Evolutionary conservation across 495 filamentous ascomycete species (phyloP).

Genomic region (Neurospora sp.): DNA sequence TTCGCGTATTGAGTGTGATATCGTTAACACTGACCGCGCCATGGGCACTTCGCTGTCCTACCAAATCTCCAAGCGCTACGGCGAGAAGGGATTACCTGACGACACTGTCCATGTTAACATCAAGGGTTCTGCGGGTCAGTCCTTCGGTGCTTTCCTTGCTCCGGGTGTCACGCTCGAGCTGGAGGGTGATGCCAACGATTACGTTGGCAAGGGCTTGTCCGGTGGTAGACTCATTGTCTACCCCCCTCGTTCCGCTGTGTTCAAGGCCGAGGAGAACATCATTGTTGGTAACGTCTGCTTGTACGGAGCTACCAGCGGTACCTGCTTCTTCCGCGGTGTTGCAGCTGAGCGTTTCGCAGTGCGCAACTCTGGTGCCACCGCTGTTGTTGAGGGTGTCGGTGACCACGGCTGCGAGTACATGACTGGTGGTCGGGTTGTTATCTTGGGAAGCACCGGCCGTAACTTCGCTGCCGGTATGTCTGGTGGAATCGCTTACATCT

Average conservation of each 20-base stretch:
- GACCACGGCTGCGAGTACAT: conserved; percentile 99
- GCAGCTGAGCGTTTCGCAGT: conserved; percentile 97
- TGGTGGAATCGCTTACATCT: conserved; percentile 93
- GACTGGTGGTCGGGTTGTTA: conserved; percentile 90
- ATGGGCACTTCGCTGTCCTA: conserved; percentile 95
- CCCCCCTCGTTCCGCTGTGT: conserved; percentile 83
- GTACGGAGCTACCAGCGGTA: conserved; percentile 89
- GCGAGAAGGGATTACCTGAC: conserved; percentile 80
- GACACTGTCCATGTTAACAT: conserved; percentile 97
- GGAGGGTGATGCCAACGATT: conserved; percentile 96
- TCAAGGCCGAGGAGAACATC: conserved; percentile 97
- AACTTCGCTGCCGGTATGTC: conserved; percentile 99
- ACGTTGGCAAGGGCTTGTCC: conserved; percentile 95
- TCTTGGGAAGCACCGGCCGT: conserved; percentile 87
- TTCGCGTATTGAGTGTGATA: conserved; percentile 91
- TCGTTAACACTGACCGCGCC: conserved; percentile 95
- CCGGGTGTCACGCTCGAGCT: conserved; percentile 94
- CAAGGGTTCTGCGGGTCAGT: conserved; percentile 97
- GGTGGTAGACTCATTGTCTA: conserved; percentile 95
- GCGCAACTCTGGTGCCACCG: conserved; percentile 93
- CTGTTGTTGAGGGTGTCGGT: conserved; percentile 94
- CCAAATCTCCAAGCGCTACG: conserved; percentile 87
- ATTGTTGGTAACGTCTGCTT: conserved; percentile 95
- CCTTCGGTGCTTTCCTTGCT: conserved; percentile 92
- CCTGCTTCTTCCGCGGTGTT: conserved; percentile 95